Base-by-base conservation (phyloP, 129 eudicot genomes). In the Chrysanthemum lavandulifolium region DNA sequence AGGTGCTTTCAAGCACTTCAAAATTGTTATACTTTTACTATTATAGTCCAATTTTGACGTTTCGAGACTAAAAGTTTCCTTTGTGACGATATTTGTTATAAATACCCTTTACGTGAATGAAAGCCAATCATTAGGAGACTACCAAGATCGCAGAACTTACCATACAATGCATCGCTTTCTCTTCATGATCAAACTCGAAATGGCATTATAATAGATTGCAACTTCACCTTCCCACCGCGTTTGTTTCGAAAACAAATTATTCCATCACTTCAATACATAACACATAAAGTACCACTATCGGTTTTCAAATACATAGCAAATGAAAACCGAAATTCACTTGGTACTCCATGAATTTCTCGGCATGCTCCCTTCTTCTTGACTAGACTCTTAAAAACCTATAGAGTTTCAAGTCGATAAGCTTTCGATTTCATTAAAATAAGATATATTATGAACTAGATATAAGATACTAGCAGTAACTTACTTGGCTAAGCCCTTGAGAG, bases 401-500 rank as follows among this genome's bases (percentile, higher is more conserved):
- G 14, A 40, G 47, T 40, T 40, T 36, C 45, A 36, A 36, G 45
- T 36, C 45, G 45, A 36, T 36, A 6, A 36, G 45, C 45, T 36
- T 36, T 36, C 45, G 10, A 36, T 36, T 36, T 36, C 45, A 36
- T 49, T n/a, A 48, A n/a, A 1, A 60, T 61, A 55, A 58, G 5
- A 58, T 11, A 49, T 59, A 49, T 48, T 58, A 40, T 45, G 9
- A 62, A 15, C 14, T 2, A 49, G 36, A 36, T 50, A 54, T 63
- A 71, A 13, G 69, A 43, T 13, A 21, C 59, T 40, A n/a, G 54
- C n/a, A 54, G 52, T 25, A 72, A 23, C 77, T 81, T 87, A 92
- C 98, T 89, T 92, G 51, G 98, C 96, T 68, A 88, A 86, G 55
- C 97, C 97, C 83, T 77, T 91, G 69, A 88, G 96, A 68, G 97